Evolutionary conservation across 768 basidiomycete genomes (phyloP).

Genomic region (Termitomyces bulborhizus): DNA sequence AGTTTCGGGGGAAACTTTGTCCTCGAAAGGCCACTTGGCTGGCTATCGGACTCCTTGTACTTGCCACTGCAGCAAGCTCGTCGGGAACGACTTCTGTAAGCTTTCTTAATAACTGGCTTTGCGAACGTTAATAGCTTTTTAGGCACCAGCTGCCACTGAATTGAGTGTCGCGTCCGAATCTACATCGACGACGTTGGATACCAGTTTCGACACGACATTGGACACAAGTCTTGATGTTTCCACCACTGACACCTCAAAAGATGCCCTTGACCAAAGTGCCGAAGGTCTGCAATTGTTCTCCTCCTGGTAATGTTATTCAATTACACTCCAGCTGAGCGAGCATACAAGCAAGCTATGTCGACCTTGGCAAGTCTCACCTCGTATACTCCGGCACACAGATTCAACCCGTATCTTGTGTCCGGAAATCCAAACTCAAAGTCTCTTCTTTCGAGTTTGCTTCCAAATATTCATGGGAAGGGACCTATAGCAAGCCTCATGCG

Average conservation of each 20-base stretch:
- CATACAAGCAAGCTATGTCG: constrained; percentile 68
- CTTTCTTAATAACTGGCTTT: constrained; percentile 1
- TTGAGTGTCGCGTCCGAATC: constrained; percentile 4
- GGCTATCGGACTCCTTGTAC: constrained; percentile 51
- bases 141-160: constrained; percentile 1
- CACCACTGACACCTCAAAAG: constrained; percentile 16
- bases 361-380: constrained; percentile 64
- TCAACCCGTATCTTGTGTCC: constrained; percentile 44
- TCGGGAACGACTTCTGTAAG: constrained; percentile 24
- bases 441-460: constrained; percentile 59
- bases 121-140: constrained; percentile 3
- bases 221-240: not conserved
- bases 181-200: not conserved
- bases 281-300: constrained; percentile 37
- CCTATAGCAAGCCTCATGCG: constrained; percentile 67
- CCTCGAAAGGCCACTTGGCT: constrained; percentile 50
- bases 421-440: constrained; percentile 39
- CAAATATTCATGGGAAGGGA: constrained; percentile 70
- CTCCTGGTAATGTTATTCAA: constrained; percentile 1
- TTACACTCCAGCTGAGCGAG: constrained; percentile 48
- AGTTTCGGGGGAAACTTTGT: constrained; percentile 23
- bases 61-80: constrained; percentile 35
- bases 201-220: not conserved
- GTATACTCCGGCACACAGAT: constrained; percentile 47
- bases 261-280: constrained; percentile 35